Conservation (phyloP, 2,329 filamentous ascomycete species). For the Fonsecaea pedrosoi region DNA sequence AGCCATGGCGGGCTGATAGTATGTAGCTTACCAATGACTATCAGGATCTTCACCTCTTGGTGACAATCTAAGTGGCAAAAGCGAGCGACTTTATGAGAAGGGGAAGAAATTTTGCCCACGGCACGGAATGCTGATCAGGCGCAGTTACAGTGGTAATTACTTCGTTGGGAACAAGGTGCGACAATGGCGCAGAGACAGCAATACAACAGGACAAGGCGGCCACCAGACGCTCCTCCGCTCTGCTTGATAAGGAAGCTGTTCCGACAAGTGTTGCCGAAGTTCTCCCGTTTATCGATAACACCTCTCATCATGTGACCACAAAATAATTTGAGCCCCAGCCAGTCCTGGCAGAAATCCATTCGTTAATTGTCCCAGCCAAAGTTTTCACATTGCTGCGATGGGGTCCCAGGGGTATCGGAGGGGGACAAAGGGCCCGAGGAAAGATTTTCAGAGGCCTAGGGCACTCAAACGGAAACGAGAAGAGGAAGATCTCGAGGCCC, state of each 20-base stretch:
- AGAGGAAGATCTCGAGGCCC: constrained; percentile 51
- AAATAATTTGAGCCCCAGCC: constrained; percentile 13
- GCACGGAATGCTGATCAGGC: neutral
- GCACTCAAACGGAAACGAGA: constrained; percentile 56
- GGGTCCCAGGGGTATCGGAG: constrained; percentile 27
- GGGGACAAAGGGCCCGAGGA: constrained; percentile 12
- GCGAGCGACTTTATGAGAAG: neutral
- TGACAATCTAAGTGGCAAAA: neutral
- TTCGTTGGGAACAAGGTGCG: neutral
- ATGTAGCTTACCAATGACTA: constrained; percentile 39
- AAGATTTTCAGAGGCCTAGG: constrained; percentile 31
- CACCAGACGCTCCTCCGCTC: too few relatives aligned
- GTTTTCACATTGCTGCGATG: constrained; percentile 14
- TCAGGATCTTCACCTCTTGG: constrained; percentile 9
- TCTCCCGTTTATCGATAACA: constrained; percentile 25
- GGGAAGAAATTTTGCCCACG: neutral
- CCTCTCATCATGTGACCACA: constrained; percentile 5
- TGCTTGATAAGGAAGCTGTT: neutral
- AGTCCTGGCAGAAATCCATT: neutral
- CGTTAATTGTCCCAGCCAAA: neutral
- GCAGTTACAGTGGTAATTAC: neutral
- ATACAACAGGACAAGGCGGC: neutral
- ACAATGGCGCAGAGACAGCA: neutral
- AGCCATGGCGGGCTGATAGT: constrained; percentile 50
- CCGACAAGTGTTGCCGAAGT: constrained; percentile 19